Evolutionary conservation across 2,329 filamentous ascomycete genomes (phyloP).

Genomic region (Microsporum ferrugineum): DNA sequence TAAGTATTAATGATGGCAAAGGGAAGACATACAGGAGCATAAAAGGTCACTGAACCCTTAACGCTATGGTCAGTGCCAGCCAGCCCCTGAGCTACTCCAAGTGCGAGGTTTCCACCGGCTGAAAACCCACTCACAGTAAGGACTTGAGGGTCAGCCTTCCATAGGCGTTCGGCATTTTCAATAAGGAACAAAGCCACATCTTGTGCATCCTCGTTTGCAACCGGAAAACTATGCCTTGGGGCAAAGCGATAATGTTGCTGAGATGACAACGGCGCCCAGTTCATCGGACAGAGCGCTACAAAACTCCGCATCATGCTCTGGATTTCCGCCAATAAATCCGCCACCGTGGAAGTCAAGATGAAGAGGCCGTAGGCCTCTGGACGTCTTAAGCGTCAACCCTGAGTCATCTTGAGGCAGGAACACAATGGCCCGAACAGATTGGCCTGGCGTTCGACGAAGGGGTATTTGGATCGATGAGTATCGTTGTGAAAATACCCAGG

Average conservation of each 20-base stretch:
- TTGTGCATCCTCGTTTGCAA: slow-evolving; percentile 34
- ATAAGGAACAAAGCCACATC: slow-evolving; percentile 34
- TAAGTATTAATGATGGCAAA: too few relatives aligned
- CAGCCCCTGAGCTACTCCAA: slow-evolving; percentile 22
- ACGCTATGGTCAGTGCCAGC: slow-evolving; percentile 20
- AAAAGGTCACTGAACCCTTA: slow-evolving; percentile 35
- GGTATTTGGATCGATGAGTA: slow-evolving; percentile 29
- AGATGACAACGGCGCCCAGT: slow-evolving; percentile 34
- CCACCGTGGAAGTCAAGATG: slow-evolving; percentile 38
- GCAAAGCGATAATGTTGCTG: slow-evolving; percentile 34
- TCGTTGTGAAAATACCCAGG: slow-evolving; percentile 28
- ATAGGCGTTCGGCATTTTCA: slow-evolving; percentile 27
- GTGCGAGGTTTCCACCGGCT: slow-evolving; percentile 36
- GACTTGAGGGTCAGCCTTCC: slow-evolving; percentile 29
- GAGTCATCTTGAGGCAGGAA: slow-evolving; percentile 20
- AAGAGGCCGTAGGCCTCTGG: slow-evolving; percentile 25
- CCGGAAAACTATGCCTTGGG: slow-evolving; percentile 33
- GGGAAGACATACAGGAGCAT: slow-evolving; percentile 20
- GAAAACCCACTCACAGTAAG: slow-evolving; percentile 38
- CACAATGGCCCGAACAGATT: slow-evolving; percentile 26
- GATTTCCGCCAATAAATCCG: slow-evolving; percentile 35
- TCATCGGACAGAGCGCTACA: slow-evolving; percentile 22
- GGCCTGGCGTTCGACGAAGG: slow-evolving; percentile 15
- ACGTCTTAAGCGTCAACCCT: not conserved
- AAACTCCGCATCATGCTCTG: slow-evolving; percentile 30